These are phyloP conservation scores for Chalciporus pseudorubinellus DNA, from an alignment of 768 basidiomycete genomes.

Conservation along the genomic window DNA sequence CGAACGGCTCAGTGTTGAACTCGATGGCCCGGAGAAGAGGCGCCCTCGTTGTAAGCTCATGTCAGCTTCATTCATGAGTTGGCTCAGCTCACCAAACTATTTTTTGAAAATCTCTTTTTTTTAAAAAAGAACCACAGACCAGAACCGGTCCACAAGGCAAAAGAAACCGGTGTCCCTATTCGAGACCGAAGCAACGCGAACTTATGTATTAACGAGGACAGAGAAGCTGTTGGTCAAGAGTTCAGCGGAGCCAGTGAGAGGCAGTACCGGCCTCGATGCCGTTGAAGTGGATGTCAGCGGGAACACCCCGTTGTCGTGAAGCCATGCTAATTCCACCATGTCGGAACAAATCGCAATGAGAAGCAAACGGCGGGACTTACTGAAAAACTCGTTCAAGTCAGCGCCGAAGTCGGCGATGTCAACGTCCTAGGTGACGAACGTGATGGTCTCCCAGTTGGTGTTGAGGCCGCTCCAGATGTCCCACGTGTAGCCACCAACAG, in stretches of 20 bases:
- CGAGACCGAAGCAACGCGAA: neutral
- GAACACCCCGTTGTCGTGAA: slow-evolving; percentile 44
- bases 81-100: no score
- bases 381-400: slow-evolving; percentile 55
- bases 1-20: no score
- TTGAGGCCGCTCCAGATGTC: slow-evolving; percentile 55
- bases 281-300: slow-evolving; percentile 49
- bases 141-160: no score
- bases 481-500: slow-evolving; percentile 51
- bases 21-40: no score
- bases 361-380: slow-evolving; percentile 30
- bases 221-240: slow-evolving; percentile 43
- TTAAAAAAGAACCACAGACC: no score
- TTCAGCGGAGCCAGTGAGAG: slow-evolving; percentile 49
- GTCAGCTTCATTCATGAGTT: no score
- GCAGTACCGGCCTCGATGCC: slow-evolving; percentile 52
- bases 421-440: slow-evolving; percentile 49
- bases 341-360: neutral
- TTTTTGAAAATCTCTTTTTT: no score
- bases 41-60: no score
- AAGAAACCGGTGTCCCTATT: no score
- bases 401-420: slow-evolving; percentile 50
- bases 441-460: slow-evolving; percentile 53
- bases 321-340: slow-evolving; percentile 36
- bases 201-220: slow-evolving; percentile 40